These are phyloP conservation scores for Tetramitus jugosus DNA, from an alignment of 208 protist species.

Conservation along the genomic window DNA sequence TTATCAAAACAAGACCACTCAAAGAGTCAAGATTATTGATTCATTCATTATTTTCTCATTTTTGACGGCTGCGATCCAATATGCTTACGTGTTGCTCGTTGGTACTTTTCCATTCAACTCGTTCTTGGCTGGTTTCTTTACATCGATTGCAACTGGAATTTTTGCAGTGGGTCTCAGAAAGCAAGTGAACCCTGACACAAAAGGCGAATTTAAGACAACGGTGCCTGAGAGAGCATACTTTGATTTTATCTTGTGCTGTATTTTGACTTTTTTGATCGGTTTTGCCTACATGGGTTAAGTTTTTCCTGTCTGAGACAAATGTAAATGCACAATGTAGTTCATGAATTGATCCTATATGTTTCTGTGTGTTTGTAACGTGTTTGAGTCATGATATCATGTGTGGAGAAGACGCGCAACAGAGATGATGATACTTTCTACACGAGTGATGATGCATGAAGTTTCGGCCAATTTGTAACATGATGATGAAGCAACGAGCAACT, in stretches of 20 bases:
- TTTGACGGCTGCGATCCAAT: slow-evolving; percentile 11
- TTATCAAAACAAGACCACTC: not conserved
- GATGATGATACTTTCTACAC: no score
- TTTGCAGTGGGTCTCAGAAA: not conserved
- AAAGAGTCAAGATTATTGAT: slow-evolving; percentile 29
- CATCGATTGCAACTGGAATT: not conserved
- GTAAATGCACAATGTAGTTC: no score
- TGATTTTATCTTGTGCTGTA: not conserved
- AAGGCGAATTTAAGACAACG: not conserved
- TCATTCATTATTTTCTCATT: slow-evolving; percentile 8
- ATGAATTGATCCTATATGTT: no score
- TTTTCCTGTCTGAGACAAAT: not conserved
- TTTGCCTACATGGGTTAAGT: not conserved
- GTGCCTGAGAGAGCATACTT: not conserved
- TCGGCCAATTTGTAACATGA: no score
- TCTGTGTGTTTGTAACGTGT: no score
- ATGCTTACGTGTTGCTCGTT: slow-evolving; percentile 15
- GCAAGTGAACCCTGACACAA: slow-evolving; percentile 3
- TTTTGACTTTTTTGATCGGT: not conserved
- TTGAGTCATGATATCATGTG: no score
- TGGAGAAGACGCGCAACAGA: no score
- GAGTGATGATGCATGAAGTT: no score
- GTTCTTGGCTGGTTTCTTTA: slow-evolving; percentile 15
- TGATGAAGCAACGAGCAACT: no score
- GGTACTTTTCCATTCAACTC: slow-evolving; percentile 29